A percentile compares a stretch with the other conserved stretches of the same genome.
Evolutionary conservation across 768 basidiomycete genomes (phyloP).

Genomic region (Udeniomyces megalosporus): DNA sequence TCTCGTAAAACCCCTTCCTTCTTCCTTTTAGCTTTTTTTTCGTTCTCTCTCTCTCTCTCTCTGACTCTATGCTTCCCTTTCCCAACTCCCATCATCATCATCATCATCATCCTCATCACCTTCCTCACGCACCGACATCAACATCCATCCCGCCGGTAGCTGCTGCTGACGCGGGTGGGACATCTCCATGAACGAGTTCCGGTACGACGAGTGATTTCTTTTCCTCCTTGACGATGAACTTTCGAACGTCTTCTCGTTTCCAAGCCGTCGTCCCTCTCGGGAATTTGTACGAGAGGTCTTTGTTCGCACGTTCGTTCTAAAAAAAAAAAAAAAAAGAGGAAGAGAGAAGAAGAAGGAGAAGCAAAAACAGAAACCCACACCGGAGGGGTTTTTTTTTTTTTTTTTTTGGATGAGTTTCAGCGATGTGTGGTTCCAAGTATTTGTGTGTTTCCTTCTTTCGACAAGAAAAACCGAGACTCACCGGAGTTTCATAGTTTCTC

Average conservation of each 20-base stretch:
- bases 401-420: too few relatives aligned
- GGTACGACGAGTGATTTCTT: conserved; percentile 28
- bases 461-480: conserved; percentile 16
- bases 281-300: conserved; percentile 39
- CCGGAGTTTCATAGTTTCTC: conserved; percentile 79
- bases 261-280: conserved; percentile 74
- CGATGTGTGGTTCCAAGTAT: too few relatives aligned
- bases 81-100: too few relatives aligned
- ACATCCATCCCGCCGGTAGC: conserved; percentile 13
- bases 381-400: not conserved
- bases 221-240: conserved; percentile 55
- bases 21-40: not conserved
- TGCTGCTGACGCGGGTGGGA: not conserved
- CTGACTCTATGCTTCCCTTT: not conserved
- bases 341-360: not conserved
- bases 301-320: conserved; percentile 29
- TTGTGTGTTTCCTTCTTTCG: too few relatives aligned
- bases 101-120: not conserved
- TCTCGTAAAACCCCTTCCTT: too few relatives aligned
- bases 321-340: not conserved
- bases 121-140: conserved; percentile 10
- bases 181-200: not conserved
- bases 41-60: not conserved
- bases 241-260: conserved; percentile 62
- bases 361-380: not conserved